phyloP scores from a whole-genome alignment of 2,329 filamentous ascomycete species.

The Onygena corvina region DNA sequence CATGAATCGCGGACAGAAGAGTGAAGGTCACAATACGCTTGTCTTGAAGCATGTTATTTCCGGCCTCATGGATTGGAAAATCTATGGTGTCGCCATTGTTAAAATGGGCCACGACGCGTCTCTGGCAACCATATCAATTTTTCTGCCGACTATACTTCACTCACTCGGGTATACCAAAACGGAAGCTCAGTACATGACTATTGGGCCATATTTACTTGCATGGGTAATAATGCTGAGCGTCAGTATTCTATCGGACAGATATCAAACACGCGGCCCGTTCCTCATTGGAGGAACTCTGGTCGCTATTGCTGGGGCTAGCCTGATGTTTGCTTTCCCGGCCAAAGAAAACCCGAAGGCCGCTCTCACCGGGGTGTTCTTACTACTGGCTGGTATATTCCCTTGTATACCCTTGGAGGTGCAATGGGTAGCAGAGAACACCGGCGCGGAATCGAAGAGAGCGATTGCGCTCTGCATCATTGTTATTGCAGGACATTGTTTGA shows the following conservation, averaged over 20 bases:
- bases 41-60: constrained; percentile 13
- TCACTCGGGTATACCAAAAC: constrained; percentile 47
- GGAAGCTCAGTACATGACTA: constrained; percentile 38
- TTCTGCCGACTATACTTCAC: constrained; percentile 33
- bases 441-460: constrained; percentile 14
- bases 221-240: constrained; percentile 45
- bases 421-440: constrained; percentile 15
- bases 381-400: constrained; percentile 14
- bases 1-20: constrained; percentile 14
- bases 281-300: constrained; percentile 41
- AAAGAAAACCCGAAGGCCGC: constrained; percentile 12
- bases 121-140: constrained; percentile 31
- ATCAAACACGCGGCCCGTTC: constrained; percentile 44
- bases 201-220: constrained; percentile 51
- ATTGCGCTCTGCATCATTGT: constrained; percentile 14
- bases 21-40: constrained; percentile 14
- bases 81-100: constrained; percentile 12
- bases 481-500: constrained; percentile 15
- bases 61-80: constrained; percentile 15
- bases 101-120: constrained; percentile 16
- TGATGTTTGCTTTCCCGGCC: constrained; percentile 11
- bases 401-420: constrained; percentile 15
- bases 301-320: constrained; percentile 39
- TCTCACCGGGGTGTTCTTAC: constrained; percentile 12
- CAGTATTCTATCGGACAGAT: constrained; percentile 40